Conservation (phyloP, 75 land plant genomes). For the Cryptomeria japonica region DNA sequence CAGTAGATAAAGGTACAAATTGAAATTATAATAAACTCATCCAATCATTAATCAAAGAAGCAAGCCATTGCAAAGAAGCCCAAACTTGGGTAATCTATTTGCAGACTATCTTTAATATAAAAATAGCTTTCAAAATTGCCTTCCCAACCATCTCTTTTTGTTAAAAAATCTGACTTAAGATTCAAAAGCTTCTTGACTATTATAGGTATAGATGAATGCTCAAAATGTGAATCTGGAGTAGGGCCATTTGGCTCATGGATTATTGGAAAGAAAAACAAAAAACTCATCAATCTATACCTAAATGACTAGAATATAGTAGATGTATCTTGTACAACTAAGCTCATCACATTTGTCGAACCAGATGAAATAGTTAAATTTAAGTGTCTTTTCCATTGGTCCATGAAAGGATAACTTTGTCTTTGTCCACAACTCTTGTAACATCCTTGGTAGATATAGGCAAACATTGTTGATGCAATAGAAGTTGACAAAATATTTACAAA, state of each 20-base stretch:
- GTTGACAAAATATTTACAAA: not conserved
- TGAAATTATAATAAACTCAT: not conserved
- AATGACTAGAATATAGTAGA: not conserved
- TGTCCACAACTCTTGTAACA: not conserved
- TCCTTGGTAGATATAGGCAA: not conserved
- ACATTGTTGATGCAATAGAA: not conserved
- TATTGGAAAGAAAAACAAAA: slow-evolving; percentile 42
- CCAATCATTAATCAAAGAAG: not conserved
- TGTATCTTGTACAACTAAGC: not conserved
- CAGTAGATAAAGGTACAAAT: not conserved
- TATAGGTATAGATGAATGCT: slow-evolving; percentile 89
- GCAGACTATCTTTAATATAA: slow-evolving; percentile 49
- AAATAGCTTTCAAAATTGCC: slow-evolving; percentile 80
- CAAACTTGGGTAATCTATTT: slow-evolving; percentile 77
- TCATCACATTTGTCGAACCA: not conserved
- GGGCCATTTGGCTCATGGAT: slow-evolving; percentile 82
- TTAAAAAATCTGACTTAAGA: slow-evolving; percentile 63
- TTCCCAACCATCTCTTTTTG: slow-evolving; percentile 95
- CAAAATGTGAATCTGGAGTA: slow-evolving; percentile 73
- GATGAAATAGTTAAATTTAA: not conserved
- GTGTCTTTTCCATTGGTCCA: not conserved
- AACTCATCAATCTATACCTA: not conserved
- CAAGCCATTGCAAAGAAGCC: not conserved
- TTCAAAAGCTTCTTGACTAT: slow-evolving; percentile 87
- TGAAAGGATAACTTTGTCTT: not conserved